Evolutionary conservation across 75 land plant genomes (phyloP).

Genomic region (Pinus albicaulis): DNA sequence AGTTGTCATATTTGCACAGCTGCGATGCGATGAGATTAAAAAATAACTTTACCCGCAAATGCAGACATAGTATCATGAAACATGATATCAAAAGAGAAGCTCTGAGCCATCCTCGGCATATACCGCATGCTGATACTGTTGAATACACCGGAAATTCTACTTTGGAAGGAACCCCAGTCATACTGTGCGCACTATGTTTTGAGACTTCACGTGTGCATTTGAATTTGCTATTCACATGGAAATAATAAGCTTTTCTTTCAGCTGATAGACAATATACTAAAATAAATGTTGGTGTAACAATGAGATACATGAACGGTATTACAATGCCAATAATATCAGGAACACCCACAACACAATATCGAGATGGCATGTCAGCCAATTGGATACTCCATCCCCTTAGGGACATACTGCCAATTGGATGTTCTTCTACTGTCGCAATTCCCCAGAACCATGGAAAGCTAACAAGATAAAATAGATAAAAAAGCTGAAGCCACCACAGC

Average conservation of each 20-base stretch:
- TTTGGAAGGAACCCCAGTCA: not conserved
- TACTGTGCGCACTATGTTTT: not conserved
- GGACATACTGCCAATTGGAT: conserved; percentile 28
- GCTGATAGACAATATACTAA: conserved; percentile 28
- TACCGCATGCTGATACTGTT: not conserved
- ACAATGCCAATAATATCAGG: conserved; percentile 53
- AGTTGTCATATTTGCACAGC: conserved; percentile 1
- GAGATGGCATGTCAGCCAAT: not conserved
- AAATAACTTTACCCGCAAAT: conserved; percentile 30
- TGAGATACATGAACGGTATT: conserved; percentile 35
- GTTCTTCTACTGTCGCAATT: conserved; percentile 36
- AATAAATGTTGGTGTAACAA: conserved; percentile 37
- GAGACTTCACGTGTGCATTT: conserved; percentile 2
- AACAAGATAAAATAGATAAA: conserved; percentile 26
- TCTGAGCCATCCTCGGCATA: conserved; percentile 27
- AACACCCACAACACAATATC: conserved; percentile 17
- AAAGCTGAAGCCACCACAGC: conserved; percentile 17
- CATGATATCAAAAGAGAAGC: conserved; percentile 28
- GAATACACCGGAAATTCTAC: not conserved
- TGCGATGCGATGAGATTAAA: not conserved
- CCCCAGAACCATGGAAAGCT: conserved; percentile 66
- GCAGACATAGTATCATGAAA: conserved; percentile 26
- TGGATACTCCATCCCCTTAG: conserved; percentile 42
- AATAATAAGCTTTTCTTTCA: conserved; percentile 36
- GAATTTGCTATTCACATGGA: conserved; percentile 10